Percentiles rank a stretch among this genome's conserved stretches.
phyloP scores from a whole-genome alignment of 108 stramenopile genomes.

The Nitzschia sp. region DNA sequence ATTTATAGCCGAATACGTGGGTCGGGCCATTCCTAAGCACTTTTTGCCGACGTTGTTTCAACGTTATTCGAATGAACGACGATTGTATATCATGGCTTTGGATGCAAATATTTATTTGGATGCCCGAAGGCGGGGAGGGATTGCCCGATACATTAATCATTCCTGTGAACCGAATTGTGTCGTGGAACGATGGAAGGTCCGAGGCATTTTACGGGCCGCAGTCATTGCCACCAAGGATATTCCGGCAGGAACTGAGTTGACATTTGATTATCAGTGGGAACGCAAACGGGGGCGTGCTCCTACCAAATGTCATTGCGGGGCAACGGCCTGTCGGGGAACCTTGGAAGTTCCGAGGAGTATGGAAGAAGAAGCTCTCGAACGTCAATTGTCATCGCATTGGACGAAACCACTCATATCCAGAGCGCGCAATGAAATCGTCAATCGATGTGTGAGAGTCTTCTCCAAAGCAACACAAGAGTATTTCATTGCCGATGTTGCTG shows the following conservation, averaged over 20 bases:
- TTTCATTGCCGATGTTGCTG: conserved; percentile 73
- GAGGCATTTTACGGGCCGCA: conserved; percentile 78
- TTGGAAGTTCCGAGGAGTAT: conserved; percentile 78
- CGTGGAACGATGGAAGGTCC: conserved; percentile 92
- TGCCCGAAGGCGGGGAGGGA: conserved; percentile 88
- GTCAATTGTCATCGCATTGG: conserved; percentile 65
- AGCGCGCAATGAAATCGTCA: conserved; percentile 72
- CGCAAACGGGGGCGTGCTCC: conserved; percentile 86
- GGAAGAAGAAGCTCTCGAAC: conserved; percentile 66
- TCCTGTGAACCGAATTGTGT: conserved; percentile 95
- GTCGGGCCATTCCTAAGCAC: conserved; percentile 69
- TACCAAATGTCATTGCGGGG: conserved; percentile 94
- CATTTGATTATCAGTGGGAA: conserved; percentile 97
- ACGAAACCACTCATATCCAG: conserved; percentile 42
- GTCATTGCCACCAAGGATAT: conserved; percentile 87
- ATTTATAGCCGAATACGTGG: conserved; percentile 84
- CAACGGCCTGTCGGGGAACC: conserved; percentile 87
- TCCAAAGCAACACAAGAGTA: conserved; percentile 71
- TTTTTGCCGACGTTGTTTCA: conserved; percentile 65
- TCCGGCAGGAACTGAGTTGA: conserved; percentile 88
- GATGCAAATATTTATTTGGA: conserved; percentile 90
- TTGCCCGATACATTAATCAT: conserved; percentile 98
- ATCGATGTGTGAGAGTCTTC: conserved; percentile 71
- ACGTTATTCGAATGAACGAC: conserved; percentile 73
- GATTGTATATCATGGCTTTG: conserved; percentile 95